Conservation (phyloP, 345 rosid genomes). For the Alliaria petiolata region DNA sequence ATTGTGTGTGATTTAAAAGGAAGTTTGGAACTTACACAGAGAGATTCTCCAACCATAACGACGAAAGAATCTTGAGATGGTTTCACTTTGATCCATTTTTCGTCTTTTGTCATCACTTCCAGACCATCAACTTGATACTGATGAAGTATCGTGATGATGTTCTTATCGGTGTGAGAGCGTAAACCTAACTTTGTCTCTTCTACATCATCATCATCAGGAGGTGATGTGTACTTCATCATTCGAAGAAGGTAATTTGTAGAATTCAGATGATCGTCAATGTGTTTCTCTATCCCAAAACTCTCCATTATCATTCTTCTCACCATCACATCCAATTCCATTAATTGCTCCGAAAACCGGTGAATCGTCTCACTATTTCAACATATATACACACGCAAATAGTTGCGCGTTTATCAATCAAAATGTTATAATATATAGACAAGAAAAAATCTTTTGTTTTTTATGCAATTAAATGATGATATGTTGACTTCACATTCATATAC, state of each 20-base stretch:
- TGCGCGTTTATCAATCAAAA: background rate
- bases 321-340: slow-evolving; percentile 38
- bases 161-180: slow-evolving; percentile 48
- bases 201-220: slow-evolving; percentile 11
- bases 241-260: slow-evolving; percentile 27
- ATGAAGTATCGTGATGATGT: slow-evolving; percentile 49
- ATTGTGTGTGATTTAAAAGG: background rate
- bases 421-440: background rate
- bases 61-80: slow-evolving; percentile 47
- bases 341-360: slow-evolving; percentile 9
- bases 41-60: slow-evolving; percentile 46
- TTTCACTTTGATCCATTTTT: slow-evolving; percentile 43
- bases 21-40: slow-evolving; percentile 35
- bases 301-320: slow-evolving; percentile 58
- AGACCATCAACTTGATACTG: slow-evolving; percentile 58
- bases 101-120: slow-evolving; percentile 42
- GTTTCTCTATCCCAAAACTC: slow-evolving; percentile 44
- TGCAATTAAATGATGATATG: background rate
- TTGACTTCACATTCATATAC: slow-evolving; percentile 5
- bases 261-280: slow-evolving; percentile 34
- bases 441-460: background rate
- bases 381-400: background rate
- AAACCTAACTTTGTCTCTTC: slow-evolving; percentile 43
- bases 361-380: slow-evolving; percentile 31
- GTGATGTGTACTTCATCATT: slow-evolving; percentile 17